Conservation (phyloP, 805 yeast species). For the Ogataea nitratoaversa region DNA sequence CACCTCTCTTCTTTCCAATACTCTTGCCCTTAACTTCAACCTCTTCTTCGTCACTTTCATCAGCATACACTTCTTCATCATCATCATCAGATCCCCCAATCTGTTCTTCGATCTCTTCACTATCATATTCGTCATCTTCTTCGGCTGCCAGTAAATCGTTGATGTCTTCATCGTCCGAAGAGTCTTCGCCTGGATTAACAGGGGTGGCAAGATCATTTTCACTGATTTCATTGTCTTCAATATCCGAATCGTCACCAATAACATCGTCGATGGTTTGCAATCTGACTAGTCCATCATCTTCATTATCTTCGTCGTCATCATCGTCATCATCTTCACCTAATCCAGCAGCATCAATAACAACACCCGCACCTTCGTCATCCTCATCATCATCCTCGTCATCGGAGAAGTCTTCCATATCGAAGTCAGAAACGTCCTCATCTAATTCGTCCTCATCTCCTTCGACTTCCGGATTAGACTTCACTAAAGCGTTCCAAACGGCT, state of each 20-base stretch:
- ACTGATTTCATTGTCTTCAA: conserved; percentile 31
- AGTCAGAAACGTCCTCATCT: conserved; percentile 35
- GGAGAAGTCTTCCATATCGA: conserved; percentile 35
- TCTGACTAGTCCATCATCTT: conserved; percentile 30
- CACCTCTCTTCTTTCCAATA: conserved; percentile 20
- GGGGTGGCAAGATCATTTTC: conserved; percentile 26
- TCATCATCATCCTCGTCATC: conserved; percentile 30
- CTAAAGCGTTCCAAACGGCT: conserved; percentile 55
- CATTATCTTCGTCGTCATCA: conserved; percentile 33
- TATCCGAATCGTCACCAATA: conserved; percentile 30
- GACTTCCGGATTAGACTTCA: conserved; percentile 52
- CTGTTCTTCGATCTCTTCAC: conserved; percentile 28
- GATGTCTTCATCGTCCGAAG: conserved; percentile 26
- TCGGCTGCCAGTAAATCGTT: conserved; percentile 18
- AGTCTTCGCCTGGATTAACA: conserved; percentile 21
- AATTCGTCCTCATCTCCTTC: conserved; percentile 40
- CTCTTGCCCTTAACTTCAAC: conserved; percentile 8
- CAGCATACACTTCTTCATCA: conserved; percentile 26
- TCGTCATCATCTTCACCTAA: conserved; percentile 30
- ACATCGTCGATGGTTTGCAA: conserved; percentile 26
- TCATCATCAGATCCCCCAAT: conserved; percentile 25
- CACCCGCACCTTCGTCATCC: conserved; percentile 20
- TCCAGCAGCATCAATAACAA: conserved; percentile 24
- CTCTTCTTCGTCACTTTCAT: conserved; percentile 17
- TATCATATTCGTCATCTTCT: conserved; percentile 17